Evolutionary conservation across 1,284 basidiomycete genomes (phyloP).

Genomic region (Volvariella volvacea): DNA sequence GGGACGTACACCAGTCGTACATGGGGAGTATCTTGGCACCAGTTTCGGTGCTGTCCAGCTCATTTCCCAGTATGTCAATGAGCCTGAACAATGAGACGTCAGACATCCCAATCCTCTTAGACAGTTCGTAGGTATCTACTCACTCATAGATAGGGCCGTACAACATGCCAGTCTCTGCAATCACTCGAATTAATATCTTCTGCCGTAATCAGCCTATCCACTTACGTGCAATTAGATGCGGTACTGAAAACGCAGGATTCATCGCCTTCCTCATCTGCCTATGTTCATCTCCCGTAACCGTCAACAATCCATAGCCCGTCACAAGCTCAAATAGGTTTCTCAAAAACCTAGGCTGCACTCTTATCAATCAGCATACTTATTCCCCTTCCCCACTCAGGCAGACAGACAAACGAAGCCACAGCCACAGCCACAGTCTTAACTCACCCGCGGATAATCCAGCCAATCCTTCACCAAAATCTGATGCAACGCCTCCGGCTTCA

Average conservation of each 20-base stretch:
- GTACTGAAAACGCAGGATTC: constrained; percentile 43
- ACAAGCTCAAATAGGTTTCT: constrained; percentile 32
- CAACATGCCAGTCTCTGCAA: constrained; percentile 41
- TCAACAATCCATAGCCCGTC: constrained; percentile 40
- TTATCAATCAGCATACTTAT: background rate
- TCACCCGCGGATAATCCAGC: constrained; percentile 37
- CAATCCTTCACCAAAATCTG: constrained; percentile 38
- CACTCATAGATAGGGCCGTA: constrained; percentile 39
- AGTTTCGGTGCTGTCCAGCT: constrained; percentile 20
- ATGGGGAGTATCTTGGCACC: constrained; percentile 27
- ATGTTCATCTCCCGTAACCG: constrained; percentile 40
- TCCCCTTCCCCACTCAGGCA: too few relatives aligned
- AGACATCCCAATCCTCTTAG: constrained; percentile 2
- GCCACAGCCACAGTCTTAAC: too few relatives aligned
- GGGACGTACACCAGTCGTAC: constrained; percentile 41
- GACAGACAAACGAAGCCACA: too few relatives aligned
- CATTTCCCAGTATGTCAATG: constrained; percentile 27
- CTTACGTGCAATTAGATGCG: constrained; percentile 39
- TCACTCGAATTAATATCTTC: background rate
- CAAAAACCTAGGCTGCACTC: constrained; percentile 33
- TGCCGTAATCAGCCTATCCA: constrained; percentile 7
- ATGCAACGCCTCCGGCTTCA: constrained; percentile 34
- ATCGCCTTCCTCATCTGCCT: constrained; percentile 41
- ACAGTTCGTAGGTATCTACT: constrained; percentile 3
- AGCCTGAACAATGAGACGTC: constrained; percentile 25